Percentiles rank a stretch among this genome's conserved stretches.
These are phyloP conservation scores for Oryza brachyantha DNA, from an alignment of 176 grass and related monocot genomes.

Conservation along the genomic window DNA sequence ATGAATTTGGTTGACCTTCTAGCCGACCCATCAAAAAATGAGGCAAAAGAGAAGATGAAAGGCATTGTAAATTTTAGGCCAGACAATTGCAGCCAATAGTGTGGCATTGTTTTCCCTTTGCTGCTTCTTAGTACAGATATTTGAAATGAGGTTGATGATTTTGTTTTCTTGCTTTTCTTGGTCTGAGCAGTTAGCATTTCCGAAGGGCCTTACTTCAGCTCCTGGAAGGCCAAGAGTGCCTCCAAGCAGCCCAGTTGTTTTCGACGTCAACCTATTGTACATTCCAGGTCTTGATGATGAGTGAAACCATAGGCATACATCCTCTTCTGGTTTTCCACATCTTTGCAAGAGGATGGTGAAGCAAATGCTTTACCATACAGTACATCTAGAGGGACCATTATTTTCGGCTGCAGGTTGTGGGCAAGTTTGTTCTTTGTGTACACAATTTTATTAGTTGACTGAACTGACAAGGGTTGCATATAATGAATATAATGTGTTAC, in stretches of 20 bases:
- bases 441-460: background rate
- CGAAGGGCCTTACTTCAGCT: constrained; percentile 84
- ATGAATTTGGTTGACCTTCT: too few relatives aligned
- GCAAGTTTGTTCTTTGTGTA: background rate
- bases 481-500: background rate
- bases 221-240: constrained; percentile 88
- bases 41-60: background rate
- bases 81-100: background rate
- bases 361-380: background rate
- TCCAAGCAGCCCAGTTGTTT: constrained; percentile 82
- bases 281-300: constrained; percentile 92
- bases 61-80: background rate
- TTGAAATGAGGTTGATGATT: constrained; percentile 14
- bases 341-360: constrained; percentile 6
- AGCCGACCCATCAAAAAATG: too few relatives aligned
- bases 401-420: constrained; percentile 18
- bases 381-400: constrained; percentile 28
- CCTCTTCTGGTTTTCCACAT: background rate
- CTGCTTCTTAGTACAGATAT: background rate
- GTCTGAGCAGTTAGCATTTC: constrained; percentile 70
- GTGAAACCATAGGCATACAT: constrained; percentile 28
- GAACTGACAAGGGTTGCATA: background rate
- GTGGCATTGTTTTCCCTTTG: background rate
- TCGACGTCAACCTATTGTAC: constrained; percentile 75
- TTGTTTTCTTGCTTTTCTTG: background rate